Conservation (phyloP, 805 yeast species). For the Yamadazyma ubonensis region DNA sequence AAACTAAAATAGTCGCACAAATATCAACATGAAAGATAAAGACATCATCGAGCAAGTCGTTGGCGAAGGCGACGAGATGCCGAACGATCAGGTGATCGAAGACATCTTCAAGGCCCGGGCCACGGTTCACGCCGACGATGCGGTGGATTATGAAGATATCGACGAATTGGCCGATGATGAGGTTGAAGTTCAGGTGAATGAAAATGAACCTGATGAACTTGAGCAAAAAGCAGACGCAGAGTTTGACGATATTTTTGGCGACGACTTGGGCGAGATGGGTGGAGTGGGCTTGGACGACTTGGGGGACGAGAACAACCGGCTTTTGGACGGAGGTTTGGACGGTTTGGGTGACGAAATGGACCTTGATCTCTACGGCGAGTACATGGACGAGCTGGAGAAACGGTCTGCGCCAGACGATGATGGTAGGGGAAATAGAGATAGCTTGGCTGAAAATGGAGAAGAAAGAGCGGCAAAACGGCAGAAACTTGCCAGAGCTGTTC, state of each 20-base stretch:
- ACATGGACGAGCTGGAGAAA: conserved; percentile 1
- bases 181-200: conserved; percentile 39
- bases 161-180: conserved; percentile 89
- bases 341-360: conserved; percentile 25
- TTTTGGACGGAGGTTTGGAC: conserved; percentile 15
- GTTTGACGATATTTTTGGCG: conserved; percentile 42
- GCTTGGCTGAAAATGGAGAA: conserved; percentile 21
- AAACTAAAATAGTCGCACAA: no score
- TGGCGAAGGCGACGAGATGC: conserved; percentile 14
- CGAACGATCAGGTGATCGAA: conserved; percentile 32
- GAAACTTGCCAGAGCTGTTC: conserved; percentile 29
- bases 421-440: no score
- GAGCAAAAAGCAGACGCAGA: conserved; percentile 37
- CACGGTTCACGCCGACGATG: conserved; percentile 82
- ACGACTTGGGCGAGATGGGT: conserved; percentile 19
- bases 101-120: conserved; percentile 35
- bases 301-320: conserved; percentile 14
- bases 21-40: neutral
- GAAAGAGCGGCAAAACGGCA: conserved; percentile 25
- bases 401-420: no score
- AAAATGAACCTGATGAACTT: conserved; percentile 18
- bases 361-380: conserved; percentile 24
- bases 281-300: no score
- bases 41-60: conserved; percentile 17
- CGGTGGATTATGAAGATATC: conserved; percentile 90